These are phyloP conservation scores for Fragaria nilgerrensis DNA, from an alignment of 306 rosid genomes.

Conservation along the genomic window DNA sequence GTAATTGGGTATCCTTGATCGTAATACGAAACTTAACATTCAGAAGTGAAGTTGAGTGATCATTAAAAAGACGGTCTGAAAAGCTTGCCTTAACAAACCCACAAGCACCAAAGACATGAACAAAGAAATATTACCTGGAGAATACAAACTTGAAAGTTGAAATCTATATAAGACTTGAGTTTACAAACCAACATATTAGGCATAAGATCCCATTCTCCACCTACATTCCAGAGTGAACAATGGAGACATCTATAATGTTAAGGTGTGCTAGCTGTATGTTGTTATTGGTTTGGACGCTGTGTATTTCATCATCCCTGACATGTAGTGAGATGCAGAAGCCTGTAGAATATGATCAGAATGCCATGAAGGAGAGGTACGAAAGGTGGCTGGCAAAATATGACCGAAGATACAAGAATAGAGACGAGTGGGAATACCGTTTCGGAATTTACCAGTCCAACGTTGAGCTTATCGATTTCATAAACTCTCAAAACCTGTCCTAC, in stretches of 20 bases:
- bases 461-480: conserved; percentile 41
- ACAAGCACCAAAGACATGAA: conserved; percentile 39
- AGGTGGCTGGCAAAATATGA: conserved; percentile 44
- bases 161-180: conserved; percentile 4
- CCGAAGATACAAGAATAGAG: conserved; percentile 30
- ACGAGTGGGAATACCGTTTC: conserved; percentile 50
- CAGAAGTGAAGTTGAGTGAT: conserved; percentile 5
- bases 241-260: conserved; percentile 34
- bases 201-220: conserved; percentile 4
- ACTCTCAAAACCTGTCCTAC: conserved; percentile 54
- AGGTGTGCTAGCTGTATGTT: conserved; percentile 28
- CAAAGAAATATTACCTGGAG: conserved; percentile 19
- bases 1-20: not conserved
- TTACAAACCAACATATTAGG: conserved; percentile 3
- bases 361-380: conserved; percentile 48
- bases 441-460: conserved; percentile 54
- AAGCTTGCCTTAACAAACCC: conserved; percentile 36
- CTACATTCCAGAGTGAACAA: conserved; percentile 25
- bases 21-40: not conserved
- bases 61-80: not conserved
- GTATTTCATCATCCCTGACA: conserved; percentile 34
- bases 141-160: conserved; percentile 31
- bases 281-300: conserved; percentile 34
- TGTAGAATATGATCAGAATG: conserved; percentile 7
- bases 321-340: conserved; percentile 20